A percentile compares a stretch with the other conserved stretches of the same genome.
These are phyloP conservation scores for Backusella sp. DNA, from an alignment of 192 early-diverging fungal genomes.

Conservation along the genomic window DNA sequence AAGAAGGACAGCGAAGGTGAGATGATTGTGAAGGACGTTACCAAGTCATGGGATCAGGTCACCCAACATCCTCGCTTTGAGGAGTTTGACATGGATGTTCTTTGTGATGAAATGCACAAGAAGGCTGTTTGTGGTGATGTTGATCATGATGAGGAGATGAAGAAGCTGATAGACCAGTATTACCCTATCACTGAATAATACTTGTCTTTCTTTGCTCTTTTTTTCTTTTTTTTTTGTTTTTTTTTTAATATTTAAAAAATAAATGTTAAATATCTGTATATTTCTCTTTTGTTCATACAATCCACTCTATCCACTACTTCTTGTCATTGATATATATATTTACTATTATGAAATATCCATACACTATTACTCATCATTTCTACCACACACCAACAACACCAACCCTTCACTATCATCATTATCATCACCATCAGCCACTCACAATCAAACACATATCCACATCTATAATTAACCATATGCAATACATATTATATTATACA, in stretches of 20 bases:
- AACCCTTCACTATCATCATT: not conserved
- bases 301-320: too few species aligned
- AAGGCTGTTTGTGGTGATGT: slow-evolving; percentile 49
- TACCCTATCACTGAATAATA: not conserved
- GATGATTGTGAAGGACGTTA: not conserved
- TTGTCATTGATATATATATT: too few species aligned
- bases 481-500: not conserved
- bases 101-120: slow-evolving; percentile 52
- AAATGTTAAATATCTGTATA: too few species aligned
- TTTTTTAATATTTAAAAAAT: not conserved
- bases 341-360: too few species aligned
- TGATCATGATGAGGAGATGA: slow-evolving; percentile 3
- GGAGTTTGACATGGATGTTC: slow-evolving; percentile 51
- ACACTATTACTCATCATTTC: too few species aligned
- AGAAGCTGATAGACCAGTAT: not conserved
- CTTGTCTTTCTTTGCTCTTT: not conserved
- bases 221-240: not conserved
- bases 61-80: slow-evolving; percentile 55
- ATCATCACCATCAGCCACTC: not conserved
- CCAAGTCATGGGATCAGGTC: slow-evolving; percentile 52
- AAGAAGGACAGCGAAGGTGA: not conserved
- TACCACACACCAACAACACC: too few species aligned
- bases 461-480: not conserved
- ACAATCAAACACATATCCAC: not conserved
- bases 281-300: too few species aligned